These are phyloP conservation scores for Hyaloscypha bicolor DNA, from an alignment of 495 filamentous ascomycete genomes.

Conservation along the genomic window DNA sequence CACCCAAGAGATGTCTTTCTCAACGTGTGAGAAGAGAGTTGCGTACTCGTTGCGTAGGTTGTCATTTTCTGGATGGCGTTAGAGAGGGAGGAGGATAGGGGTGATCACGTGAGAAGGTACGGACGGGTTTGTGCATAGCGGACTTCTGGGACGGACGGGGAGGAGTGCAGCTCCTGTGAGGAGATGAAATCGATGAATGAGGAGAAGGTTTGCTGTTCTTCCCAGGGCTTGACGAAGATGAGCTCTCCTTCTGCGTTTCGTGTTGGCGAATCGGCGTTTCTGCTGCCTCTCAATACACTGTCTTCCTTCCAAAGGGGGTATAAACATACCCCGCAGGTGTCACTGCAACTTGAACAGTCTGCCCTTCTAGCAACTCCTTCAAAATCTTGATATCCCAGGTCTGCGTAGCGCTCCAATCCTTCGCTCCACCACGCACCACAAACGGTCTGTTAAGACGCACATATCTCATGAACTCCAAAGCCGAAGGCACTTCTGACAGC, in stretches of 20 bases:
- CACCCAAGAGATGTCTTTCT: slow-evolving; percentile 63
- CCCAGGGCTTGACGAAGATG: slow-evolving; percentile 58
- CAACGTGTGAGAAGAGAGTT: slow-evolving; percentile 56
- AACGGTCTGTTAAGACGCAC: slow-evolving; percentile 70
- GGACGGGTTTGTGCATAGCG: slow-evolving; percentile 57
- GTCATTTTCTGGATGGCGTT: slow-evolving; percentile 60
- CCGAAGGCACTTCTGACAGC: slow-evolving; percentile 61
- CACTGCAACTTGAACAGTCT: slow-evolving; percentile 67
- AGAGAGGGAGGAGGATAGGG: neutral
- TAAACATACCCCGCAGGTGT: slow-evolving; percentile 63
- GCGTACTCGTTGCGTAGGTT: slow-evolving; percentile 72
- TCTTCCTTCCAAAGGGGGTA: neutral
- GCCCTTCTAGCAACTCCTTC: slow-evolving; percentile 47
- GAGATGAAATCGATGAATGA: slow-evolving; percentile 50
- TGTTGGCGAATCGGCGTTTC: slow-evolving; percentile 64
- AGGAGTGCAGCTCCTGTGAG: slow-evolving; percentile 30
- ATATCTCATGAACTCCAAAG: slow-evolving; percentile 73
- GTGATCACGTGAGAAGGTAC: slow-evolving; percentile 12
- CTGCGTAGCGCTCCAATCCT: slow-evolving; percentile 57
- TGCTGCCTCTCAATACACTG: slow-evolving; percentile 24
- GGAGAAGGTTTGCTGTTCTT: slow-evolving; percentile 52
- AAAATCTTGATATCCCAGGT: slow-evolving; percentile 64
- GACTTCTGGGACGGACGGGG: slow-evolving; percentile 35
- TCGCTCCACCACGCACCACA: slow-evolving; percentile 60
- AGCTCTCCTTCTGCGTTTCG: slow-evolving; percentile 37